Evolutionary conservation across 2,329 filamentous ascomycete genomes (phyloP).

Genomic region (Colletotrichum sp.): DNA sequence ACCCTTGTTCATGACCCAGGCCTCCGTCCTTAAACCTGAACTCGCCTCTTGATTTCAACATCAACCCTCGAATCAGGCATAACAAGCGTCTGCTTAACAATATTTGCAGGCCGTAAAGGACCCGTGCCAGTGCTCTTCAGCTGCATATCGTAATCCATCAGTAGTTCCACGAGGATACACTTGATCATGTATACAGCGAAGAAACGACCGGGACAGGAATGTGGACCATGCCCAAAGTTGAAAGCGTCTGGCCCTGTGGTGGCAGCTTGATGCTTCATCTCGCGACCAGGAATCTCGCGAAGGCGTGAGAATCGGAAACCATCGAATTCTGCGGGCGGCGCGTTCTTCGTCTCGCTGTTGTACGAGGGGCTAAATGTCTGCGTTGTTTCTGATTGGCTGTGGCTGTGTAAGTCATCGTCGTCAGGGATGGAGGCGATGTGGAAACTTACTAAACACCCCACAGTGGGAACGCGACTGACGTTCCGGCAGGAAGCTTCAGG

Average conservation of each 20-base stretch:
- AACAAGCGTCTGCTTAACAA: not conserved
- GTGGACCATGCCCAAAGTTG: slow-evolving; percentile 37
- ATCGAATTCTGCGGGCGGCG: slow-evolving; percentile 26
- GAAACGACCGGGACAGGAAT: slow-evolving; percentile 21
- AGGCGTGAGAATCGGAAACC: slow-evolving; percentile 28
- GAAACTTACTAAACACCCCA: slow-evolving; percentile 24
- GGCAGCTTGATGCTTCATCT: slow-evolving; percentile 32
- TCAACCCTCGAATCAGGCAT: not conserved
- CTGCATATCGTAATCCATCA: slow-evolving; percentile 19
- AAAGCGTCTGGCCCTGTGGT: slow-evolving; percentile 43
- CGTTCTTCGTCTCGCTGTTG: slow-evolving; percentile 19
- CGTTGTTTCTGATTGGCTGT: slow-evolving; percentile 12
- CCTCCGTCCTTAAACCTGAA: not conserved
- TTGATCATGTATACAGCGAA: slow-evolving; percentile 24
- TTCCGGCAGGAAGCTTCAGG: slow-evolving; percentile 30
- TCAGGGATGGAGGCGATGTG: not conserved
- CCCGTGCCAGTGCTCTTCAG: not conserved
- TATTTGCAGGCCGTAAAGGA: not conserved
- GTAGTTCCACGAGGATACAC: slow-evolving; percentile 16
- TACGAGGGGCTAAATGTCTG: slow-evolving; percentile 22
- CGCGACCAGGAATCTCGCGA: slow-evolving; percentile 19
- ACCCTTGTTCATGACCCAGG: not conserved
- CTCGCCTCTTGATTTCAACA: slow-evolving; percentile 12
- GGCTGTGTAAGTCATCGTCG: rapidly evolving
- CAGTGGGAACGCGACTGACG: slow-evolving; percentile 27